Evolutionary conservation across 352 stramenopile genomes (phyloP), one percentile per base, ranked within the genome.

Genomic region (Chloridella minuta): DNA sequence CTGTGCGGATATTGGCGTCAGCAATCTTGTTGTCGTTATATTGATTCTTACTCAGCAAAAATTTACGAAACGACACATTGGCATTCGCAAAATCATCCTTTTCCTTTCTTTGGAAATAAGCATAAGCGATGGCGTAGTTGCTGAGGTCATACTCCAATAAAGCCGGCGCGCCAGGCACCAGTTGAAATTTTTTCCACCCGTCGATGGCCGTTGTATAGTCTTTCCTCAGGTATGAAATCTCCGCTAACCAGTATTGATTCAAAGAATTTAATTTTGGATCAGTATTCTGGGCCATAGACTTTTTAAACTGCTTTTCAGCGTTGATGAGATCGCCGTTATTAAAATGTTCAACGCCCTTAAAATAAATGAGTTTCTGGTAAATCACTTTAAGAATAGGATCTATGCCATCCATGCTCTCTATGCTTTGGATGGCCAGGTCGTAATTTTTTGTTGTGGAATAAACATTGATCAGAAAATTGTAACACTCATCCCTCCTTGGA

Each of bases 221-320:
- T 66, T 66, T 66, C 10, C 40, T 10, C 40, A 66, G 40, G n/a
- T 66, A 66, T 18, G 40, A 66, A n/a, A 66, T 66, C 40, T 66
- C 40, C n/a, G 40, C 10, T n/a, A 66, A 66, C 40, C 40, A 66
- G n/a, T 66, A 66, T n/a, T 66, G 40, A 66, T 10, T 18, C 10
- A 66, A n/a, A 18, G 40, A 10, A 66, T 66, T 66, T 66, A 66
- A 66, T 66, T 66, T 66, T 10, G 40, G n/a, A 66, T 66, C 40
- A 66, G 40, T 18, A 66, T 66, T 66, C n/a, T 66, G 40, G 10
- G 10, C 40, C 40, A 66, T 18, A n/a, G 40, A 66, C n/a, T 66
- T 66, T 66, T 66, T 66, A 66, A 66, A 66, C n/a, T 66, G 40
- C n/a, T 66, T 66, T 66, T 66, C 40, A 66, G 40, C 40, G n/a